Conservation (phyloP, 306 rosid genomes). For the Prunus mongolica region DNA sequence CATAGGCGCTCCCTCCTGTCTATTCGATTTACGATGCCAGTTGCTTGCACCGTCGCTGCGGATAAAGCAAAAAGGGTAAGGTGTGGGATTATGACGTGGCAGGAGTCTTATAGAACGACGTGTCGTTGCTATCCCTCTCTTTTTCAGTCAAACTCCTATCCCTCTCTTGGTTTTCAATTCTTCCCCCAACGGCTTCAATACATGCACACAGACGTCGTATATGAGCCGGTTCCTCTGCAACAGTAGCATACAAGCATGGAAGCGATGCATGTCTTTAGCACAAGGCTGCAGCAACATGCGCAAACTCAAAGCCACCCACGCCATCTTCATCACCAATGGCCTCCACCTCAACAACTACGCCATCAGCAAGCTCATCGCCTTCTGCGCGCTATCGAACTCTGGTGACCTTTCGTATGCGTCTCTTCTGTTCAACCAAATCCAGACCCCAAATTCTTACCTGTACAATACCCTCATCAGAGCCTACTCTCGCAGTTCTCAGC, state of each 20-base stretch:
- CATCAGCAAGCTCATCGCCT: constrained; percentile 38
- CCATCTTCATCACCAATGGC: constrained; percentile 35
- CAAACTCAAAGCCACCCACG: constrained; percentile 36
- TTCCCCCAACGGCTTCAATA: no score
- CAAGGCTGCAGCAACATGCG: constrained; percentile 34
- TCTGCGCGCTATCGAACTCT: constrained; percentile 31
- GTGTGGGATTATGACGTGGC: constrained; percentile 1
- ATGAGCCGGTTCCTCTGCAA: constrained; percentile 5
- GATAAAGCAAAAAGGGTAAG: background rate
- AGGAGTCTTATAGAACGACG: background rate
- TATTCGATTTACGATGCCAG: background rate
- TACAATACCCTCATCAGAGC: constrained; percentile 37
- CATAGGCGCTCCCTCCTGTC: constrained; percentile 14
- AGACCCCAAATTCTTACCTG: constrained; percentile 26
- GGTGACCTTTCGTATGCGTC: constrained; percentile 34
- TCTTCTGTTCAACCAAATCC: constrained; percentile 22
- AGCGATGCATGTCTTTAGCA: constrained; percentile 34
- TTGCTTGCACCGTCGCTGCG: background rate
- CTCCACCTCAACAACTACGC: constrained; percentile 38
- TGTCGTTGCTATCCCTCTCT: no score
- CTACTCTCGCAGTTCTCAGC: constrained; percentile 22
- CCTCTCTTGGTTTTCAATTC: no score
- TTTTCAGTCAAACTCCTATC: no score
- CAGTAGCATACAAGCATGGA: constrained; percentile 31
- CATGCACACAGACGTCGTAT: no score